A percentile compares a stretch with the other conserved stretches of the same genome.
phyloP scores from a whole-genome alignment of 352 stramenopile genomes.

The Hyaloperonospora arabidopsidis region DNA sequence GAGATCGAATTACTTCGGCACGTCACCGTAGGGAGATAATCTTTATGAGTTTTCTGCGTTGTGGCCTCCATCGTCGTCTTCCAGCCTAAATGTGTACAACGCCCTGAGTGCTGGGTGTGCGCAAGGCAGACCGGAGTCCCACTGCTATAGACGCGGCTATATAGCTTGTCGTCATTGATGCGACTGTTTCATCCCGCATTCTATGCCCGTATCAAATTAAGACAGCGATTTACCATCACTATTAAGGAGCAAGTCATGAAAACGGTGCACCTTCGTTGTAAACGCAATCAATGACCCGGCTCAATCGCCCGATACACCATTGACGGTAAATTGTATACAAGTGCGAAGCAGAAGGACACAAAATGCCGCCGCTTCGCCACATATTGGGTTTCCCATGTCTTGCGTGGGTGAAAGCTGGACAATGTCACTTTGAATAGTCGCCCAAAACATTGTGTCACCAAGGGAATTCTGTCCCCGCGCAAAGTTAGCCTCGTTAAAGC shows the following conservation, averaged over 20 bases:
- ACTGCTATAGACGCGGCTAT: no score
- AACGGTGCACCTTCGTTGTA: background rate
- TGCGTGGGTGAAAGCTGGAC: background rate
- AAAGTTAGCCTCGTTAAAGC: background rate
- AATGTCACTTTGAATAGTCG: no score
- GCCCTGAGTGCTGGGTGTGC: no score
- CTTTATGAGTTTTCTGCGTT: background rate
- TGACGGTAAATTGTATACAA: background rate
- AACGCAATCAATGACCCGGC: conserved; percentile 1
- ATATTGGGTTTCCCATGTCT: background rate
- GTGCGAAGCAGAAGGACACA: background rate
- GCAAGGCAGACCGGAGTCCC: no score
- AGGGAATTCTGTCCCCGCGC: background rate
- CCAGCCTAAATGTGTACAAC: background rate
- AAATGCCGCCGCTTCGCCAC: background rate
- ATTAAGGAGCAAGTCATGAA: background rate
- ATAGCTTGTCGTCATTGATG: no score
- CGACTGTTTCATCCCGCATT: background rate
- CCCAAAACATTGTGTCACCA: no score
- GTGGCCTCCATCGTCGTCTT: background rate
- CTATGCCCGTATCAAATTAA: background rate
- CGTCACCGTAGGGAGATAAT: background rate
- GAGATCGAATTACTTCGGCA: background rate
- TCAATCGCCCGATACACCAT: background rate
- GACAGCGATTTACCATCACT: background rate